Evolutionary conservation across 2,329 filamentous ascomycete genomes (phyloP), one percentile per base, ranked within the genome.

Genomic region (Xylariaceae sp.): DNA sequence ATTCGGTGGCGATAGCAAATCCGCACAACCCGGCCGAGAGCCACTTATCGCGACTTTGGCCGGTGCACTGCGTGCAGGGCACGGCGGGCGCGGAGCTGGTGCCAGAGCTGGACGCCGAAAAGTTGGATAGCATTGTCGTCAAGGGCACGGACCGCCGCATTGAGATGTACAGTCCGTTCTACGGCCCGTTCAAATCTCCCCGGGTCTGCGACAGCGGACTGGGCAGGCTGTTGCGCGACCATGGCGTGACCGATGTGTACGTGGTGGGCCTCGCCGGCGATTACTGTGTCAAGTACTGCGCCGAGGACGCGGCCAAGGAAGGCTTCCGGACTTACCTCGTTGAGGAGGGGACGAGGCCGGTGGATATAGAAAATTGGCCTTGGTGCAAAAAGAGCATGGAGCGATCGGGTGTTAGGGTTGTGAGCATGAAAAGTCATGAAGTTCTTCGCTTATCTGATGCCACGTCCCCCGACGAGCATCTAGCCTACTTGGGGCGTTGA

Each of bases 131-230:
- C 41, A 77, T 91, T 34, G 76, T 97, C 11, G 82, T 89, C 66
- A 99, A 99, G 77, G 94, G 94, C 9, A 82, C 80, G 70, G 81
- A 91, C 70, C 72, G 79, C 50, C 78, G 82, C 50, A 83, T 96
- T 1, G 94, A 99, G 75, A 96, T 97, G 89, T 97, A 97, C 75
- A 93, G 88, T 62, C 92, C 88, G 0, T 97, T 99, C 68, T 87
- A 88, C 61, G 89, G 92, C 70, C 89, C 90, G 0, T 93, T 97
- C 67, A 74, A 74, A 45, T 79, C 80, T 4, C 85, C 86, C 1
- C 76, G 75, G 37, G 77, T 88, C 11, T 77, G 77, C 30, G 84
- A 87, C 67, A 87, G 83, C 68, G 86, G 86, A 11, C 77, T 97
- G 30, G 81, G 80, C 1, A 75, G 70, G 1, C 69, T 78, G 52